Evolutionary conservation across 192 early-diverging fungal genomes (phyloP), one percentile per base, ranked within the genome.

Genomic region (Entomortierella lignicola): DNA sequence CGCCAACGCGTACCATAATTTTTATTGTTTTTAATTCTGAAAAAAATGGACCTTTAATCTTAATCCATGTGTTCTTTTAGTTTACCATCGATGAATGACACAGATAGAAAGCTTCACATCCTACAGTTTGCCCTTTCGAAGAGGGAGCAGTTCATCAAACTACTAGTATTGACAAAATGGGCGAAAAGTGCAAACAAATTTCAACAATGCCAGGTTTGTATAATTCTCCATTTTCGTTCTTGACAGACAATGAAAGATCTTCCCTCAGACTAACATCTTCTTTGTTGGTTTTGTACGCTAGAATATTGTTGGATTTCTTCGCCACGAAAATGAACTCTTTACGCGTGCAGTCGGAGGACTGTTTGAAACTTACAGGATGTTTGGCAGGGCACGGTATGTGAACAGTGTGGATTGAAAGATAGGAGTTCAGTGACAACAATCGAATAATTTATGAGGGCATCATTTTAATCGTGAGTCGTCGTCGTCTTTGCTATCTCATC

Each of bases 81-180:
- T 37, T 62, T 93, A 25, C 87, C 89, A 26, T 84, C 84, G 44
- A 88, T 88, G 83, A 67, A 68, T 18, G 88, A 90, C 59, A 55
- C 79, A 0, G 84, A 92, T 42, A 84, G 84, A 32, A 90, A 89
- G 54, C 60, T 64, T n/a, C 86, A 88, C 31, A 87, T 94, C 12
- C 63, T 92, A n/a, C 71, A 88, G 17, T 93, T 90, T 82, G 74
- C 87, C 4, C 84, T 86, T 23, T 85, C 88, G 47, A 86, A 87
- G 69, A 80, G 91, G 8, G 85, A 90, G 41, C 83, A 91, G 60
- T 90, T 92, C 42, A 82, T 88, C 31, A 94, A 94, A 65, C 73
- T 95, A 21, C 73, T 94, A 26, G 92, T 93, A 15, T 65, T 92
- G 48, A 87, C 94, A 15, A 88, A 92, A 63, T 96, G 93, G 92